phyloP scores from a whole-genome alignment of 805 yeast genomes.

The Candida alai region DNA sequence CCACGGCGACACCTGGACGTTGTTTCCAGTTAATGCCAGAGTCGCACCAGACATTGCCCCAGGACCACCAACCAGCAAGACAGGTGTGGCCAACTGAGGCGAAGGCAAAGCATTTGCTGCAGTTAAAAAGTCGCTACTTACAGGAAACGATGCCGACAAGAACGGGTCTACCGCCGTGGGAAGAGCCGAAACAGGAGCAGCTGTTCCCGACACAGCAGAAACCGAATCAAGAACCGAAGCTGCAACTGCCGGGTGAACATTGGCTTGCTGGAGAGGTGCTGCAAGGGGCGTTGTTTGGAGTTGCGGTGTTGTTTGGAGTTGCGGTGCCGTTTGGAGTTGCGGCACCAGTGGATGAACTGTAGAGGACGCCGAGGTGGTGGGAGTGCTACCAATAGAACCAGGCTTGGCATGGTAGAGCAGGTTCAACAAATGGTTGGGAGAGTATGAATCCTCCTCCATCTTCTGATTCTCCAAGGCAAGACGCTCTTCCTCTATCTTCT shows the following conservation, averaged over 20 bases:
- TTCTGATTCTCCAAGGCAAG: slow-evolving; percentile 3
- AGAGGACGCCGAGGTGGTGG: slow-evolving; percentile 6
- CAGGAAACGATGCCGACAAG: neutral
- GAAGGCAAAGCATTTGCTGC: neutral
- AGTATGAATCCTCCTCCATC: slow-evolving; percentile 4
- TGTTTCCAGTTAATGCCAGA: neutral
- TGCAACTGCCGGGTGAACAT: neutral
- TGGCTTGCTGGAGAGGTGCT: neutral
- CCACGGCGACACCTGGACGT: slow-evolving; percentile 8
- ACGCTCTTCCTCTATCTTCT: slow-evolving; percentile 2
- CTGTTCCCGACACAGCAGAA: neutral
- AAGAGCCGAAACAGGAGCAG: neutral
- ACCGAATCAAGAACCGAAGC: neutral
- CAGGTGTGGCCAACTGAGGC: neutral
- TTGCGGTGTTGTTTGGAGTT: neutral
- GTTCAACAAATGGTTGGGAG: slow-evolving; percentile 25
- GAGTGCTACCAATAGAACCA: slow-evolving; percentile 10
- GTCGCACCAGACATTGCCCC: neutral
- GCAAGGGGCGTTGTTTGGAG: neutral
- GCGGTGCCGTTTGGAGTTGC: slow-evolving; percentile 1
- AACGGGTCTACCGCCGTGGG: neutral
- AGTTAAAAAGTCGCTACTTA: neutral
- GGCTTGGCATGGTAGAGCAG: slow-evolving; percentile 35
- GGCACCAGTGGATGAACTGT: too few relatives aligned
- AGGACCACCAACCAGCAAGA: neutral